phyloP scores from a whole-genome alignment of 1,284 basidiomycete species.

The Tilletia horrida region DNA sequence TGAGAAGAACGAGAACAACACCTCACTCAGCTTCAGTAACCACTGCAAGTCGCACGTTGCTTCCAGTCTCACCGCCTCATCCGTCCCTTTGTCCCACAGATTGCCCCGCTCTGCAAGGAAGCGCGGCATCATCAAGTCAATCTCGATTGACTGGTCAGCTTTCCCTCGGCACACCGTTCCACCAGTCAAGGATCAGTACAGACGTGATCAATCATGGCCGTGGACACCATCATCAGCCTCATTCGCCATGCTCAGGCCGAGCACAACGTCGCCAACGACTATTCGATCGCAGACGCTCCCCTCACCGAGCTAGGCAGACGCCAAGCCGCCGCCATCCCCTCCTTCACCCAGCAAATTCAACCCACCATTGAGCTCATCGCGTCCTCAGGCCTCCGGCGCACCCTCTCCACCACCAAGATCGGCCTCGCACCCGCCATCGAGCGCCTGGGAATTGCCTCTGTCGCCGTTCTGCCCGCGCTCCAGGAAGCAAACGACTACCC shows the following conservation, averaged over 20 bases:
- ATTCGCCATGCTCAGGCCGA: conserved; percentile 32
- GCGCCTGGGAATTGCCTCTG: conserved; percentile 39
- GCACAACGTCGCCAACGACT: conserved; percentile 31
- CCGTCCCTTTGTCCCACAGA: no score
- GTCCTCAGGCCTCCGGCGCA: conserved; percentile 46
- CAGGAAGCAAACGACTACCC: conserved; percentile 52
- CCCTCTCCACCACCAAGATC: conserved; percentile 49
- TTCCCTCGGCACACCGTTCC: no score
- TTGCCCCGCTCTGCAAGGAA: no score
- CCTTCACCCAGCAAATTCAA: conserved; percentile 32
- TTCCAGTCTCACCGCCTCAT: no score
- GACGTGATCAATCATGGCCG: conserved; percentile 8
- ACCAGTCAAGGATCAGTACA: background rate
- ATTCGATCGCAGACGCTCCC: conserved; percentile 45
- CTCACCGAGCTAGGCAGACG: conserved; percentile 50
- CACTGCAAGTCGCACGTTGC: no score
- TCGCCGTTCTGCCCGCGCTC: conserved; percentile 47
- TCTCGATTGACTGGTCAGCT: no score
- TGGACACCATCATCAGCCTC: conserved; percentile 22
- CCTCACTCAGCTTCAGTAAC: no score
- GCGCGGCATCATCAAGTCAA: no score
- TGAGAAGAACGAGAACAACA: no score
- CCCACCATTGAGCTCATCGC: conserved; percentile 39
- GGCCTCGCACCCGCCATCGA: conserved; percentile 45
- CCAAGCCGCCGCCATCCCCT: conserved; percentile 42